Base-by-base conservation (phyloP, 768 basidiomycete genomes). In the Inosperma sp. region DNA sequence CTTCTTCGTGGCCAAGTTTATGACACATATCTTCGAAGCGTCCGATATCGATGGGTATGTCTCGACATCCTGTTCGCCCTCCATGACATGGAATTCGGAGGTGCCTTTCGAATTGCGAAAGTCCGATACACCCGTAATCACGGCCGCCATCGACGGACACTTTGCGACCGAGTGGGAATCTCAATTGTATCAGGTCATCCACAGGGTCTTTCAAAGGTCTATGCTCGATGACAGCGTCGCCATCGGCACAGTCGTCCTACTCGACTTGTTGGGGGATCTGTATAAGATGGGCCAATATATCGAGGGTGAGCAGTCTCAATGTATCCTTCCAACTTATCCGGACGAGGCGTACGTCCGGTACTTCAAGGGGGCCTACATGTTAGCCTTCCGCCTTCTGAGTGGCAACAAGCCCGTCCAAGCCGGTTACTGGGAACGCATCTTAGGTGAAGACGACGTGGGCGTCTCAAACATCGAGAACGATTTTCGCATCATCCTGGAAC, bases 311-410 rank as follows among this genome's bases (percentile, higher is more conserved):
- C 21, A 36, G 12, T 33, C 17, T 30, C 7, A 35, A 31, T 41
- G 34, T 41, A 5, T 0, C 9, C 30, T 51, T 23, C 10, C 25
- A 2, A 3, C 40, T 5, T 44, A 43, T 14, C 49, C 49, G 4
- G 30, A 51, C 41, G 16, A 33, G 10, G 21, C 7, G 4, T 51
- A 51, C 12, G 33, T 51, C 10, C 17, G 14, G 4, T 26, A 33
- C 16, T 39, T 41, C 10, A 51, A 42, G 49, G 49, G 39, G 19
- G 49, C 49, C 7, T 51, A 31, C 23, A 51, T 51, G 41, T n/a
- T 51, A 7, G 21, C 40, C 29, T 43, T 33, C 35, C 27, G 41
- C 13, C 2, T 42, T 7, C 16, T 51, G 31, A 51, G 42, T 26
- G 5, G 34, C 5, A 34, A 45, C 5, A n/a, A 7, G 4, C 50